Percentiles rank a stretch among this genome's conserved stretches.
Conservation (phyloP, 805 yeast species). For the Ogataea henricii region DNA sequence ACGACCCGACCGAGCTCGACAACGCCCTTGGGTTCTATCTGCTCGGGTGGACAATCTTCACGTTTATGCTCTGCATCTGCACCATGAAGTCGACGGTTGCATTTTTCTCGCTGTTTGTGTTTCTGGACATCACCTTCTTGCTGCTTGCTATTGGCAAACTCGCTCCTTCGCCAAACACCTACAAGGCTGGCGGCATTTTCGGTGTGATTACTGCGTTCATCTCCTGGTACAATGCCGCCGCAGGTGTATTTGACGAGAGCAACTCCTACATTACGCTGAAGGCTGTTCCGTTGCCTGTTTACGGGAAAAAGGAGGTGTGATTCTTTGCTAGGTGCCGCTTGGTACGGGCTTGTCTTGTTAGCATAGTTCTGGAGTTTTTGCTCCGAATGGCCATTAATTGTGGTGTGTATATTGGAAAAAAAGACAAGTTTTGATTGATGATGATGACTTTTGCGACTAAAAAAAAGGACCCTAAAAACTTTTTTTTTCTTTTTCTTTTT, state of each 20-base stretch:
- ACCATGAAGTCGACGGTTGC: conserved; percentile 58
- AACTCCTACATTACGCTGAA: conserved; percentile 56
- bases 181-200: conserved; percentile 62
- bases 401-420: no score
- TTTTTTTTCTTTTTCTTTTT: no score
- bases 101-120: conserved; percentile 53
- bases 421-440: no score
- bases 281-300: conserved; percentile 34
- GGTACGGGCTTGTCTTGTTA: no score
- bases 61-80: conserved; percentile 56
- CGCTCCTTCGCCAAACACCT: conserved; percentile 41
- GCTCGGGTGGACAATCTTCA: conserved; percentile 65
- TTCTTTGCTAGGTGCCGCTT: no score
- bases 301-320: conserved; percentile 21
- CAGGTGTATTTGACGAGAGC: conserved; percentile 65
- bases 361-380: no score
- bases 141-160: conserved; percentile 53
- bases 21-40: conserved; percentile 61
- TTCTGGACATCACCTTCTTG: conserved; percentile 56
- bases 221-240: conserved; percentile 72
- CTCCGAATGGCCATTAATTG: no score
- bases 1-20: conserved; percentile 43
- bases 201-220: conserved; percentile 62
- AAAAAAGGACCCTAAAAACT: no score
- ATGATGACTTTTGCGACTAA: no score